Base-by-base conservation (phyloP, 306 rosid genomes). In the Vigna nakashimae region DNA sequence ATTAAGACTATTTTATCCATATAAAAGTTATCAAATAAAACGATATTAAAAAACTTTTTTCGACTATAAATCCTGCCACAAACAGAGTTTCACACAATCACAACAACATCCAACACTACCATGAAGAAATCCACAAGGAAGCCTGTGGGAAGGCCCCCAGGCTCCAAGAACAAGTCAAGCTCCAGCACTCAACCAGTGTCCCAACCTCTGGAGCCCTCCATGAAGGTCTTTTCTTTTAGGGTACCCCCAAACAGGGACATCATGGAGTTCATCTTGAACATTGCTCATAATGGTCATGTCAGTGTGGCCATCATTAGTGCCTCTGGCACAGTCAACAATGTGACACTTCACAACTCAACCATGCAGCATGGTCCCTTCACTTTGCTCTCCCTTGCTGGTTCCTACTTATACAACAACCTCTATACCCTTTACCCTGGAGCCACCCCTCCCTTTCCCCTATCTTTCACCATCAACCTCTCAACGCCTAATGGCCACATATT, bases 311-410 rank as follows among this genome's bases (percentile, higher is more conserved):
- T 34, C 2, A 22, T 32, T 3, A 34, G 14, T 0, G 46, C 45
- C 7, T 14, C 13, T 0, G 68, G 46, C 46, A 15, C 18, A 0
- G 1, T 62, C 2, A 1, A 18, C 0, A 16, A 2, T 0, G 68
- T 62, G 22, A 30, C 13, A 6, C 13, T 62, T 0, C 11, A 2
- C 6, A 14, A 32, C 13, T 7, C 11, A 9, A 3, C 80, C 5
- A 51, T 82, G 7, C 87, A 83, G 18, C 83, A 78, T 7, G 92
- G 93, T 0, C 92, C 93, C 18, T 89, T 86, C 45, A 65, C 73
- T 28, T 48, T 90, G 11, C 22, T 84, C 70, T 72, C 84, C 9
- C 60, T 87, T 9, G 43, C 73, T 0, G 90, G 90, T 2, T 18
- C 78, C 6, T 66, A 66, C 55, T 4, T 38, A 0, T 65, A 9